These are phyloP conservation scores for Populus pruinosa DNA, from an alignment of 345 rosid species.

Conservation along the genomic window DNA sequence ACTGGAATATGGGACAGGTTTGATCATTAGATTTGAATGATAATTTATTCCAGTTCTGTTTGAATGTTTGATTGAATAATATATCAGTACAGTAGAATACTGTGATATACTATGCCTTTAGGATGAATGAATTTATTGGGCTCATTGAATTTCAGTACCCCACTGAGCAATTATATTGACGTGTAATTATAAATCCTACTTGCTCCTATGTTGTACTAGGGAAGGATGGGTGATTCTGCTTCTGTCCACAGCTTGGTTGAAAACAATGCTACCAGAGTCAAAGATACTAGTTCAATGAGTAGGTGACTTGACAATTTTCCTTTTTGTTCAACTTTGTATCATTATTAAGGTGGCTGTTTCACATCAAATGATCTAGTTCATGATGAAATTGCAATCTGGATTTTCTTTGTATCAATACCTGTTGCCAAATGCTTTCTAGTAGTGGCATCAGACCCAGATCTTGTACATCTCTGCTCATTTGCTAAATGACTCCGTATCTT, in stretches of 20 bases:
- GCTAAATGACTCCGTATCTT: background rate
- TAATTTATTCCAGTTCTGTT: background rate
- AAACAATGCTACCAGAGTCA: slow-evolving; percentile 4
- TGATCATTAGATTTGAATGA: background rate
- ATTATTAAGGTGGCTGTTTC: background rate
- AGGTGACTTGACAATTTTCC: background rate
- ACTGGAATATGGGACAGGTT: background rate
- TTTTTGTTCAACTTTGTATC: background rate
- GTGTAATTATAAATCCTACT: background rate
- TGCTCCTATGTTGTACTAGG: slow-evolving; percentile 9
- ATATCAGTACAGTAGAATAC: background rate
- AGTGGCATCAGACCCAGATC: background rate
- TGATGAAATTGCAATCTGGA: background rate
- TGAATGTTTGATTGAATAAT: background rate
- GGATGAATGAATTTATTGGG: background rate
- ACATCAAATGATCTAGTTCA: background rate
- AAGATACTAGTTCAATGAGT: slow-evolving; percentile 17
- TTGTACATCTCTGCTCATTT: background rate
- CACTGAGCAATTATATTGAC: background rate
- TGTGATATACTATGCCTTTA: background rate
- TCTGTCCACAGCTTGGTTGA: background rate
- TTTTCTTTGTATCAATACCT: background rate
- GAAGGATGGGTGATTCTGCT: slow-evolving; percentile 13
- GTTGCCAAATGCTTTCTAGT: background rate
- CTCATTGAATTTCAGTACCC: background rate